Evolutionary conservation across 768 basidiomycete genomes (phyloP), one percentile per base, ranked within the genome.

Genomic region (Pisolithus orientalis): DNA sequence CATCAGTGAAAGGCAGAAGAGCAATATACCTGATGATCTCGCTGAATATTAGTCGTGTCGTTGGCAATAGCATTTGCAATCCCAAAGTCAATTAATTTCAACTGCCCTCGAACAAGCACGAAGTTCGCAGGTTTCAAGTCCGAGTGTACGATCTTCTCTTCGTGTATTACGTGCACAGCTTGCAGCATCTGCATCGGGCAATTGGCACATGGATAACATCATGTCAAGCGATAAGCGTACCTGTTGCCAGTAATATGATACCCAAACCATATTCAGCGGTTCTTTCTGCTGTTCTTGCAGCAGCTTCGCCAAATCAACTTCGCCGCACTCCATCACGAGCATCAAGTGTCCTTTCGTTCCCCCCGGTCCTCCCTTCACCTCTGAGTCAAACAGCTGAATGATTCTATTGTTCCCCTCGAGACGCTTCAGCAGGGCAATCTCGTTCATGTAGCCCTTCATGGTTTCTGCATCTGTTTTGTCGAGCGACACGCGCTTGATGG

Each of bases 11-110:
- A 13, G 24, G 39, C 34, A 49, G 39, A 7, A 43, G 27, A 32
- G 13, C 5, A 34, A 52, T 71, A 28, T 60, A 91, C 92, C 80
- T 94, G 93, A 63, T 92, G 90, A 59, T 99, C 95, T 52, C 95
- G 79, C 58, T 95, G 93, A 52, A 98, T 97, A 62, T 99, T 97
- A 2, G 95, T 97, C 2, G 95, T 99, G 61, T 99, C 95, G 63
- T 94, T 97, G 16, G 94, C 94, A 58, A 99, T 95, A 8, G 94
- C 94, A 65, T 97, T 97, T 13, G 95, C 94, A 62, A 99, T 99
- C n/a, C 95, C 95, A 63, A 99, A 99, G 67, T 99, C 95, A 58
- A 99, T 99, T 56, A 99, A 74, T 77, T 99, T 99, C 52, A 99
- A 75, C 58, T 92, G 87, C 5, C 95, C 95, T 53, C 87, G 85